Evolutionary conservation across 495 filamentous ascomycete species (phyloP).

Genomic region (Hypoxylon crocopeplum): DNA sequence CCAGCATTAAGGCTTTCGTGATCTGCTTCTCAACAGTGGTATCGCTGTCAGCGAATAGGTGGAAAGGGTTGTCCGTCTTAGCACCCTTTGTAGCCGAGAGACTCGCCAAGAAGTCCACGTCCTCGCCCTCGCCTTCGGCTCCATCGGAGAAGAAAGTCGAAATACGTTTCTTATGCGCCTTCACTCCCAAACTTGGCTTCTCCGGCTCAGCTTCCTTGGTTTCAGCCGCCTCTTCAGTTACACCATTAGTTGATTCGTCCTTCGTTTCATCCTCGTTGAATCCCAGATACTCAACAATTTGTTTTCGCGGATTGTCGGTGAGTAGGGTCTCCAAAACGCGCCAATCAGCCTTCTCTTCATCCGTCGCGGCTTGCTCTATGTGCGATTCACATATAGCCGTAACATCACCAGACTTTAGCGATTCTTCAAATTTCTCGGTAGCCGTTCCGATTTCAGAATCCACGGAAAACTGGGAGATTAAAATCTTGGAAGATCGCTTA

Average conservation of each 20-base stretch:
- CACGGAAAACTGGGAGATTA: conserved; percentile 85
- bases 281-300: conserved; percentile 85
- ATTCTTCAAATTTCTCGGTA: conserved; percentile 85
- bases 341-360: conserved; percentile 96
- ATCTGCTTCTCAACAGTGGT: conserved; percentile 84
- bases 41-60: conserved; percentile 78
- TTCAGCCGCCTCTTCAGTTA: conserved; percentile 44
- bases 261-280: conserved; percentile 69
- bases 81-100: conserved; percentile 59
- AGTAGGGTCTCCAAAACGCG: conserved; percentile 89
- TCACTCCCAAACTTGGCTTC: conserved; percentile 47
- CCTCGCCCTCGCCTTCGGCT: conserved; percentile 70
- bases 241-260: conserved; percentile 59
- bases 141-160: conserved; percentile 83
- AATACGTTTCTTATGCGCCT: conserved; percentile 63
- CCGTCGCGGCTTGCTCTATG: conserved; percentile 71
- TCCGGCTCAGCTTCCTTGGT: conserved; percentile 49
- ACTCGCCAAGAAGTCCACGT: conserved; percentile 92
- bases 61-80: conserved; percentile 59
- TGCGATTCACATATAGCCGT: conserved; percentile 81
- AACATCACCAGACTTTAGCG: conserved; percentile 78
- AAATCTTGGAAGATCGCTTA: conserved; percentile 73
- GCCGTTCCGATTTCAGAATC: conserved; percentile 84
- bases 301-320: conserved; percentile 77
- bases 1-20: conserved; percentile 84